Conservation (phyloP, 2,329 filamentous ascomycete species). For the Colletotrichum liriopes region DNA sequence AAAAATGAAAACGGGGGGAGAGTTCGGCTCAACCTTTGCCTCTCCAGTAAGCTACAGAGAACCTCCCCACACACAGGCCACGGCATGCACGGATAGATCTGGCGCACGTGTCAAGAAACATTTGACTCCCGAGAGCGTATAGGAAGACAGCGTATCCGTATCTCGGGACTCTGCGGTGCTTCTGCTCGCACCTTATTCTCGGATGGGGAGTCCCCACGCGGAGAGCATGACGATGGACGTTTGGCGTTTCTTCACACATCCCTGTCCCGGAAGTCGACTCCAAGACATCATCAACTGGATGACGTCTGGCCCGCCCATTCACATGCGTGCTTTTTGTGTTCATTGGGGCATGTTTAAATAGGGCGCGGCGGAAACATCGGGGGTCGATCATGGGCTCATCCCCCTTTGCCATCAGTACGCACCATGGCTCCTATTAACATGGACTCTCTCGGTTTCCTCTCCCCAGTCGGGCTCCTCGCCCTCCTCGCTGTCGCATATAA, state of each 20-base stretch:
- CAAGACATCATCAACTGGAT: conserved; percentile 8
- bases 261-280: conserved; percentile 27
- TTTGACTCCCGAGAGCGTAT: conserved; percentile 1
- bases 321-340: conserved; percentile 2
- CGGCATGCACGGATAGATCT: background rate
- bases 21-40: conserved; percentile 23
- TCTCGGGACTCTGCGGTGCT: background rate
- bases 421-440: background rate
- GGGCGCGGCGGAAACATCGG: background rate
- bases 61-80: background rate
- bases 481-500: conserved; percentile 25
- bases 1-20: background rate
- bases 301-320: conserved; percentile 14
- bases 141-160: conserved; percentile 30
- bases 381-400: background rate
- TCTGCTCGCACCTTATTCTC: conserved; percentile 10
- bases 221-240: conserved; percentile 29
- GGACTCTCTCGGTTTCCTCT: conserved; percentile 14
- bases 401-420: background rate
- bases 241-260: conserved; percentile 29
- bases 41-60: background rate
- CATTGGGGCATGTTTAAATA: background rate
- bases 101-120: background rate
- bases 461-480: conserved; percentile 10
- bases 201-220: conserved; percentile 2